Evolutionary conservation across 1,139 yeast species (phyloP).

Genomic region (Wickerhamomyces sp.): DNA sequence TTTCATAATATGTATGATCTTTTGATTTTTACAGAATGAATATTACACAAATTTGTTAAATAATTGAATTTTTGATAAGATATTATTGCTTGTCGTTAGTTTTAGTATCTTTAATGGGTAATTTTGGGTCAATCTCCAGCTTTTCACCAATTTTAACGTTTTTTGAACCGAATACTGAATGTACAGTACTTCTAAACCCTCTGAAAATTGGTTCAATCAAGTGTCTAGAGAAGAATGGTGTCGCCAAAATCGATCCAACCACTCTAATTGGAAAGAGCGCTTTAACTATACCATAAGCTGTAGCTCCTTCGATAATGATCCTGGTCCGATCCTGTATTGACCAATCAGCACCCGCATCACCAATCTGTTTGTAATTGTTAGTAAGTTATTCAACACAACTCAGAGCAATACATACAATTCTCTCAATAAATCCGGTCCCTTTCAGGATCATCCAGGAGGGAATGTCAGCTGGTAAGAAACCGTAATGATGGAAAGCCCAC

Average conservation of each 20-base stretch:
- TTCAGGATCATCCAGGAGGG: slow-evolving; percentile 65
- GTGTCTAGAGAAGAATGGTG: slow-evolving; percentile 66
- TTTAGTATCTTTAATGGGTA: neutral
- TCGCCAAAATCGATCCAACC: slow-evolving; percentile 49
- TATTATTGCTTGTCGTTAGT: too few relatives aligned
- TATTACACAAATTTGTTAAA: too few relatives aligned
- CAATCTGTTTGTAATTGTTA: slow-evolving; percentile 14
- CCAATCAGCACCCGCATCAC: slow-evolving; percentile 30
- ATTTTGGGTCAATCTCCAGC: slow-evolving; percentile 1
- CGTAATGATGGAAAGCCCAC: slow-evolving; percentile 62
- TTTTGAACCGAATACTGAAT: neutral
- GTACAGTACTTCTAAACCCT: neutral
- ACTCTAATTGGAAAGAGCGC: slow-evolving; percentile 56
- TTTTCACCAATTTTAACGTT: too few relatives aligned
- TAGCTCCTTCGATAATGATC: slow-evolving; percentile 77
- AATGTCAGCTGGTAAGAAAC: slow-evolving; percentile 48
- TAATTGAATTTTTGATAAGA: too few relatives aligned
- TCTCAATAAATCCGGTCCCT: slow-evolving; percentile 57
- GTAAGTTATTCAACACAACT: slow-evolving; percentile 3
- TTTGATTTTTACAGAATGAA: too few relatives aligned
- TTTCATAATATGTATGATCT: too few relatives aligned
- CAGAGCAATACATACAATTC: slow-evolving; percentile 28
- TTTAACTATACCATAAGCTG: slow-evolving; percentile 79
- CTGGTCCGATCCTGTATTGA: slow-evolving; percentile 49
- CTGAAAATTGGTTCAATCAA: slow-evolving; percentile 44